phyloP scores from a whole-genome alignment of 2,329 filamentous ascomycete genomes.

The Epichloe scottii region DNA sequence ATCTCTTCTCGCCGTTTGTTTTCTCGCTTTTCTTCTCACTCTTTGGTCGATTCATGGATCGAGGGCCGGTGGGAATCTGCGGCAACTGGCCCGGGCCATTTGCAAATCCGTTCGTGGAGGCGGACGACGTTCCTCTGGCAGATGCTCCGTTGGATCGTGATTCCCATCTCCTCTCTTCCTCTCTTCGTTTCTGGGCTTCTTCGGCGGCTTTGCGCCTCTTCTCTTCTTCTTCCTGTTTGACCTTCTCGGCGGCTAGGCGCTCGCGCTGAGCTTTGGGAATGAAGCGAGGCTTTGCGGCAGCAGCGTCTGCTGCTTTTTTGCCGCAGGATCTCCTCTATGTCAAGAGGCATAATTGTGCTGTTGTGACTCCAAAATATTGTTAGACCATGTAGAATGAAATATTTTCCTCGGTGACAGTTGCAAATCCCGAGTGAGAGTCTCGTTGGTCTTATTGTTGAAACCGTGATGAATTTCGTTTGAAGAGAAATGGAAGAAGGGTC shows the following conservation, averaged over 20 bases:
- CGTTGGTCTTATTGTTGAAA: too few relatives aligned
- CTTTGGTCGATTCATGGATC: constrained; percentile 42
- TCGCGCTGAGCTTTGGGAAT: constrained; percentile 75
- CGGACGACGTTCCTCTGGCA: constrained; percentile 4
- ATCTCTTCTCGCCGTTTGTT: constrained; percentile 24
- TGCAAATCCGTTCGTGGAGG: constrained; percentile 13
- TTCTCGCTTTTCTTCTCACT: constrained; percentile 27
- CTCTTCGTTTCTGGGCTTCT: constrained; percentile 58
- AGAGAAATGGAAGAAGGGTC: not conserved
- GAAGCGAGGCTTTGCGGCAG: constrained; percentile 78
- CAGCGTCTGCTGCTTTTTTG: constrained; percentile 78
- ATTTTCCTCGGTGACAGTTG: too few relatives aligned
- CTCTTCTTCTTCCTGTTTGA: constrained; percentile 53
- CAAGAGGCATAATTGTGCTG: constrained; percentile 36
- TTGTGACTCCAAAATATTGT: too few relatives aligned
- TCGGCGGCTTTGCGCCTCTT: constrained; percentile 35
- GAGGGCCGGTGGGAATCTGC: constrained; percentile 56
- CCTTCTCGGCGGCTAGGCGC: constrained; percentile 65
- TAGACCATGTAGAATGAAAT: not conserved
- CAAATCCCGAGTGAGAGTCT: too few relatives aligned
- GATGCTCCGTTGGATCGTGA: constrained; percentile 14
- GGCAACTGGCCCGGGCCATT: constrained; percentile 11
- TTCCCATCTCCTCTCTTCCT: constrained; percentile 40
- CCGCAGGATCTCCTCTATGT: constrained; percentile 72
- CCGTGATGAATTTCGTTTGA: too few relatives aligned